phyloP scores from a whole-genome alignment of 352 stramenopile genomes.

The Phytophthora citrophthora region DNA sequence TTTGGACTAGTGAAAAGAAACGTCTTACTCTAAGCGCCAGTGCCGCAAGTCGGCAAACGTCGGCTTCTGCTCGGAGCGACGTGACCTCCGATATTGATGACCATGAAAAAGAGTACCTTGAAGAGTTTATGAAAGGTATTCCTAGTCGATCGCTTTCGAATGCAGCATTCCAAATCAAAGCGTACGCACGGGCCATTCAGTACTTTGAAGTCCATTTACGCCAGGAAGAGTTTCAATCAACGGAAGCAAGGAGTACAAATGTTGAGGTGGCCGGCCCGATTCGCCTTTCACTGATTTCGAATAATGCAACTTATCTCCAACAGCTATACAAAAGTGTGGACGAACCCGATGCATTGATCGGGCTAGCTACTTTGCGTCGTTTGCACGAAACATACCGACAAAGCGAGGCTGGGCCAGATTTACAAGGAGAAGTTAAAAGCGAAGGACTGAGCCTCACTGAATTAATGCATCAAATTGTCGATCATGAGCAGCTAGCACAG shows the following conservation, averaged over 20 bases:
- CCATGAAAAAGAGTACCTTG: conserved; percentile 78
- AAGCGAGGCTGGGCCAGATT: conserved; percentile 30
- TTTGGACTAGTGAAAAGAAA: conserved; percentile 88
- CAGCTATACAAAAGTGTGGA: conserved; percentile 81
- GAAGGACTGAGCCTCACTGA: conserved; percentile 64
- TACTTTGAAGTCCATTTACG: conserved; percentile 80
- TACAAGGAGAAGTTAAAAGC: conserved; percentile 30
- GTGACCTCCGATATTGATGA: conserved; percentile 66
- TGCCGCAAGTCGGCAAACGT: conserved; percentile 46
- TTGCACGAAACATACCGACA: conserved; percentile 54
- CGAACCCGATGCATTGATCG: conserved; percentile 70
- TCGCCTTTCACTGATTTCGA: conserved; percentile 54
- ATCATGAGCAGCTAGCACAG: conserved; percentile 72
- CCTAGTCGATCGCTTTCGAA: conserved; percentile 70
- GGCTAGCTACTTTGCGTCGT: conserved; percentile 61
- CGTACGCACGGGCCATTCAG: conserved; percentile 73
- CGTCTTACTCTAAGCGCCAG: conserved; percentile 62
- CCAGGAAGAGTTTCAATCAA: conserved; percentile 47
- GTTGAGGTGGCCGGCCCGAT: conserved; percentile 40
- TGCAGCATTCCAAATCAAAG: conserved; percentile 72
- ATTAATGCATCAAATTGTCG: conserved; percentile 73
- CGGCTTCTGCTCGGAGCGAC: conserved; percentile 47
- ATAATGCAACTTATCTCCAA: conserved; percentile 74
- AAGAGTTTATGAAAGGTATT: conserved; percentile 81
- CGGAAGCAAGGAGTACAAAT: conserved; percentile 22